Percentiles rank a stretch among this genome's conserved stretches.
phyloP scores from a whole-genome alignment of 2,329 filamentous ascomycete genomes.

The Microascus cirrosus region DNA sequence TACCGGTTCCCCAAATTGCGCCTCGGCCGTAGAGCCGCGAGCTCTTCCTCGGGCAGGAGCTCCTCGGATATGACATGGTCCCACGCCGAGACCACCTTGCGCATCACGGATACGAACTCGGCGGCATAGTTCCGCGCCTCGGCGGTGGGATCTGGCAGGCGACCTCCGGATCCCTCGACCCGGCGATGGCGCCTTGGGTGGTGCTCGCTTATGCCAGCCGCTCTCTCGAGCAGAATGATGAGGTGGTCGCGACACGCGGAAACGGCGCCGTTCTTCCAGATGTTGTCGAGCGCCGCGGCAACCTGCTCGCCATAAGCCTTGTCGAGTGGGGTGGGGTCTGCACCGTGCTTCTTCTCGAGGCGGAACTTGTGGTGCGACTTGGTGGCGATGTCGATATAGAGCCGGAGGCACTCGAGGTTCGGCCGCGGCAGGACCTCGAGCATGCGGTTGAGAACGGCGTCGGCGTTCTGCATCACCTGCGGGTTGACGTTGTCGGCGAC shows the following conservation, averaged over 20 bases:
- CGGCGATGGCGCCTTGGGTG: background rate
- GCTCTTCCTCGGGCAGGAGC: constrained; percentile 22
- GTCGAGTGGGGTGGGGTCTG: constrained; percentile 11
- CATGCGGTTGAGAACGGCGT: constrained; percentile 54
- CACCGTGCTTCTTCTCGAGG: background rate
- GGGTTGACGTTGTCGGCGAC: constrained; percentile 65
- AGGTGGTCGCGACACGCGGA: constrained; percentile 24
- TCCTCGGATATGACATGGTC: constrained; percentile 30
- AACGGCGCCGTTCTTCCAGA: constrained; percentile 37
- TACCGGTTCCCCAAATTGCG: constrained; percentile 23
- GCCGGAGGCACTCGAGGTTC: constrained; percentile 37
- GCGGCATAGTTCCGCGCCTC: constrained; percentile 20
- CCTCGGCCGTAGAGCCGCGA: constrained; percentile 18
- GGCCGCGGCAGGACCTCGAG: constrained; percentile 19
- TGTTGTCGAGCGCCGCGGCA: constrained; percentile 31
- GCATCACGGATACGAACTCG: constrained; percentile 31
- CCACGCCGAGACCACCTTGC: constrained; percentile 31
- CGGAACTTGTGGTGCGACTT: background rate
- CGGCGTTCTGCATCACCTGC: constrained; percentile 56
- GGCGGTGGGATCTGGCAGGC: background rate
- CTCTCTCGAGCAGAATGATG: constrained; percentile 8
- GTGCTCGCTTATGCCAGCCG: background rate
- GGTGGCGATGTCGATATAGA: constrained; percentile 39
- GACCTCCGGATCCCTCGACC: background rate
- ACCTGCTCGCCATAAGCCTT: constrained; percentile 36